Percentiles rank a stretch among this genome's conserved stretches.
Conservation (phyloP, 768 basidiomycete genomes). For the Floccularia luteovirens region DNA sequence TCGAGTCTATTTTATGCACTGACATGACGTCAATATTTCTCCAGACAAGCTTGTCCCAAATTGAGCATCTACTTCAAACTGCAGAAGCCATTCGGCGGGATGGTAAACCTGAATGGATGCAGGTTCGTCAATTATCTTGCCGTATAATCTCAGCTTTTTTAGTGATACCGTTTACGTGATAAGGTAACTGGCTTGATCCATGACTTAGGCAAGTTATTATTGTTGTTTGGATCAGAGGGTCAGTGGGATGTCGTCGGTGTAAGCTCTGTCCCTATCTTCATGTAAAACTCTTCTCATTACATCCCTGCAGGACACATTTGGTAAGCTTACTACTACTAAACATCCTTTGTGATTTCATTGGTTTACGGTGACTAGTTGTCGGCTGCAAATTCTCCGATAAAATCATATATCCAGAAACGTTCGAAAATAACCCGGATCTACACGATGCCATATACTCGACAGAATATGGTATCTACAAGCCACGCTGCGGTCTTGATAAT, state of each 20-base stretch:
- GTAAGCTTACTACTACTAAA: slow-evolving; percentile 12
- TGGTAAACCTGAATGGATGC: slow-evolving; percentile 91
- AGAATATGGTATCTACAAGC: slow-evolving; percentile 67
- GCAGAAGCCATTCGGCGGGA: slow-evolving; percentile 86
- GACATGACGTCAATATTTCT: slow-evolving; percentile 14
- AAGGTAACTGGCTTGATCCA: slow-evolving; percentile 77
- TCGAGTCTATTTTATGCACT: slow-evolving; percentile 2
- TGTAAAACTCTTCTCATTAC: slow-evolving; percentile 7
- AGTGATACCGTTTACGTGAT: slow-evolving; percentile 9
- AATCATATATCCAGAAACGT: slow-evolving; percentile 76
- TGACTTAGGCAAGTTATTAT: slow-evolving; percentile 83
- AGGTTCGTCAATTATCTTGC: slow-evolving; percentile 24
- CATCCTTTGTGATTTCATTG: slow-evolving; percentile 1
- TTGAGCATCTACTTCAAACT: slow-evolving; percentile 86
- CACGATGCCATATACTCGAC: slow-evolving; percentile 61
- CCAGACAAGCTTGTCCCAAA: slow-evolving; percentile 74
- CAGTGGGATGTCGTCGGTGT: slow-evolving; percentile 96
- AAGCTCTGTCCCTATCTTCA: slow-evolving; percentile 15
- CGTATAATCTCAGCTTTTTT: neutral
- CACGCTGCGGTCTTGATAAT: slow-evolving; percentile 77
- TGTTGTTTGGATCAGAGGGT: slow-evolving; percentile 78
- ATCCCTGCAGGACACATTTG: slow-evolving; percentile 32
- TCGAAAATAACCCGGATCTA: slow-evolving; percentile 64
- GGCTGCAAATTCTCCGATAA: slow-evolving; percentile 84
- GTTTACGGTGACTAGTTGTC: no score